Evolutionary conservation across 331 rosid genomes (phyloP).

Genomic region (Arachis monticola): DNA sequence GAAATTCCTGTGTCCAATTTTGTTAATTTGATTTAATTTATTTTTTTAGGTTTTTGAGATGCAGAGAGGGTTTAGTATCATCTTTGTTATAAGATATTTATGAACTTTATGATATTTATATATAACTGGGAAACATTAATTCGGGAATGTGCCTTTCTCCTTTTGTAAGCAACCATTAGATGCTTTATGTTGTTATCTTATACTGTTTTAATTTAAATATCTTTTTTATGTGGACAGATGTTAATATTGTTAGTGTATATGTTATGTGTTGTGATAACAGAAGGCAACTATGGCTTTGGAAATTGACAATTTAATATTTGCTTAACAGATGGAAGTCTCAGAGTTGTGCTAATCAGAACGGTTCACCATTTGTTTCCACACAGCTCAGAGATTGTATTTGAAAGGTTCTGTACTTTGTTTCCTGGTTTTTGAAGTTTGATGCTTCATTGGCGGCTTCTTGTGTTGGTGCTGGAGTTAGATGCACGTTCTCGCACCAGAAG

Average conservation of each 20-base stretch:
- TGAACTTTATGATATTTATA: conserved; percentile 22
- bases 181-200: not conserved
- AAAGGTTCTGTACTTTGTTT: conserved; percentile 7
- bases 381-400: conserved; percentile 37
- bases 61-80: not conserved
- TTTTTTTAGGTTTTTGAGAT: conserved; percentile 22
- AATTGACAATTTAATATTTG: conserved; percentile 34
- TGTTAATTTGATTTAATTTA: not conserved
- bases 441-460: conserved; percentile 49
- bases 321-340: conserved; percentile 35
- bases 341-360: conserved; percentile 34
- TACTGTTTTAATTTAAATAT: not conserved
- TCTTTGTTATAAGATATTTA: conserved; percentile 20
- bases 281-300: conserved; percentile 31
- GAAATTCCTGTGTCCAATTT: conserved; percentile 9
- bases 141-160: conserved; percentile 38
- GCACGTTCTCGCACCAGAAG: conserved; percentile 51
- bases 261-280: conserved; percentile 8
- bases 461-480: conserved; percentile 58
- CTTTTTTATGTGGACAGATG: not conserved
- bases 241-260: conserved; percentile 15
- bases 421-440: conserved; percentile 14
- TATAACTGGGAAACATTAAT: not conserved
- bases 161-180: conserved; percentile 22
- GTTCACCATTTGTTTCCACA: conserved; percentile 38